Base-by-base conservation (phyloP, 352 stramenopile genomes). In the Pythium biforme region DNA sequence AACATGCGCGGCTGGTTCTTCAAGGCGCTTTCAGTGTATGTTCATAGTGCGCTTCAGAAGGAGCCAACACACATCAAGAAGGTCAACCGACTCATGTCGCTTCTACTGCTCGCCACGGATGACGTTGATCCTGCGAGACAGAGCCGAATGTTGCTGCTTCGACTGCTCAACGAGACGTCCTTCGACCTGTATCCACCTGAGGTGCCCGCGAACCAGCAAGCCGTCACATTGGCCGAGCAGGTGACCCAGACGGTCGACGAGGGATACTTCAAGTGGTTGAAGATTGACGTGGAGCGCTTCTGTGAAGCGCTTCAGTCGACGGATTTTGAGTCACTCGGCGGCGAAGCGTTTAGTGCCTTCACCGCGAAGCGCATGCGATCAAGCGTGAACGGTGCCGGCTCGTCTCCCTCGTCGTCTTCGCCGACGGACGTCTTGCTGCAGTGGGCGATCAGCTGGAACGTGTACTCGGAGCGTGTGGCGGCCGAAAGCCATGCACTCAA, bases 1-100 rank as follows among this genome's bases (percentile, higher is more conserved):
- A 86, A 90, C 53, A 90, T 91, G 80, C 83, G 83, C 19, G 83
- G 82, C 10, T 95, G 86, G 86, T 90, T 93, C 45, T 88, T 92
- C 59, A 91, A 95, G 62, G 79, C 74, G 4, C 66, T 93, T 1
- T 77, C 86, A 5, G 78, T 95, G 52, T 90, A 91, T 37, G 66
- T 95, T n/a, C 83, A 95, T 64, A 60, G 88, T 23, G 68, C 71
- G 0, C 55, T 94, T 43, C 77, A 89, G 54, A 83, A 88, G 29
- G 81, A 89, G n/a, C 79, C 77, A 4, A 80, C 83, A 6, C 75
- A 74, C 27, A 88, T 88, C 72, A 90, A 89, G 63, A 75, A 66
- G 25, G 73, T 87, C n/a, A 90, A 89, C 57, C 65, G 70, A 17
- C 53, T 92, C 7, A 88, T 90, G 76, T 69, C 69, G 22, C 52